Percentiles rank a stretch among this genome's conserved stretches.
These are phyloP conservation scores for Neopestalotiopsis sp. DNA, from an alignment of 2,329 filamentous ascomycete species.

Conservation along the genomic window DNA sequence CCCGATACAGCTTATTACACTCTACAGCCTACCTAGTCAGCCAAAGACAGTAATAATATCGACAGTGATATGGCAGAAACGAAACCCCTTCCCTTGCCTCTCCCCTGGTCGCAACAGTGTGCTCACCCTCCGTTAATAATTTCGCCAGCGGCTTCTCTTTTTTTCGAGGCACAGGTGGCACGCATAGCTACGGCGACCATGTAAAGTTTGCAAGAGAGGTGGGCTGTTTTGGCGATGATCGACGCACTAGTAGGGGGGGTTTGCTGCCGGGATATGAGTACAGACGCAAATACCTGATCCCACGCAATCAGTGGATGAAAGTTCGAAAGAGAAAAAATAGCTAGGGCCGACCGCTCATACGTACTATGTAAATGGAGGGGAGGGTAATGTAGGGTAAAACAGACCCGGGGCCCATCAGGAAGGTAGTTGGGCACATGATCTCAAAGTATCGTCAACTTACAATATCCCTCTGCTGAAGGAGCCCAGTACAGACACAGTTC, in stretches of 20 bases:
- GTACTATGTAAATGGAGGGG: too few species aligned
- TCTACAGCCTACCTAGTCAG: not conserved
- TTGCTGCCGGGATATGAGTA: not conserved
- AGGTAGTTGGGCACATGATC: not conserved
- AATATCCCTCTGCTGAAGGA: not conserved
- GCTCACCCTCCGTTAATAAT: not conserved
- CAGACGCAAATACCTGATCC: conserved; percentile 2
- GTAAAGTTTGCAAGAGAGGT: not conserved
- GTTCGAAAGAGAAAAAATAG: not conserved
- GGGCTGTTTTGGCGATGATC: conserved; percentile 1
- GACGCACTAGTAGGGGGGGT: not conserved
- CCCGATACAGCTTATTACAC: not conserved
- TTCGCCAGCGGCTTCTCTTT: not conserved
- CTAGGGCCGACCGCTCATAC: too few species aligned
- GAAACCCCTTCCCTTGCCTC: not conserved
- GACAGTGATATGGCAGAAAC: not conserved
- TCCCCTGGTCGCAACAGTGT: not conserved
- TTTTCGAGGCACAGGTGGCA: not conserved
- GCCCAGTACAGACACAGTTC: not conserved
- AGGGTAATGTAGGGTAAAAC: not conserved
- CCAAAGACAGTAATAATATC: not conserved
- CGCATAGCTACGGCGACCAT: not conserved
- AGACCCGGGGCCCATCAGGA: not conserved
- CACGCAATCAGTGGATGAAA: conserved; percentile 2
- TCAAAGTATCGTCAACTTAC: not conserved